Evolutionary conservation across 2,329 filamentous ascomycete species (phyloP), one percentile per base, ranked within the genome.

Genomic region (Beauveria sp.): DNA sequence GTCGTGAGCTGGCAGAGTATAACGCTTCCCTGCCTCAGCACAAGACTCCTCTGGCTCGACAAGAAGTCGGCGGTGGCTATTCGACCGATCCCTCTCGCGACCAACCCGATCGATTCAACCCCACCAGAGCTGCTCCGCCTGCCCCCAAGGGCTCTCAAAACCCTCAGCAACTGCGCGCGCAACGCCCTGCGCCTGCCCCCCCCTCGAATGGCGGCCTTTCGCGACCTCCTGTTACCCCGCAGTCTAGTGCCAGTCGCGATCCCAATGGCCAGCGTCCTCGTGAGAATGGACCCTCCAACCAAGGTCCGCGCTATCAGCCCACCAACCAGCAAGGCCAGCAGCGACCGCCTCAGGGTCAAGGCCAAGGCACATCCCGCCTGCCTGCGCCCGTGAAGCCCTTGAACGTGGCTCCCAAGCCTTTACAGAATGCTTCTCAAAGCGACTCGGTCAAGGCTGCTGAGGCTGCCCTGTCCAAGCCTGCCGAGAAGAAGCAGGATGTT

Each of bases 391-490:
- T 92, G 62, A 93, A 93, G 75, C 90, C 90, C 40, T 81, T 93
- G 61, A 93, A 93, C 69, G 88, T 93, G 63, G 85, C 84, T 12
- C 80, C 84, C 63, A 92, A 92, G 76, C 83, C 84, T 64, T 70
- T 70, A 62, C 76, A 77, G 65, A 68, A 73, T 43, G 71, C 80
- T 67, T 69, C 79, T 71, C 82, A 78, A 68, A 78, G 66, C 62
- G 90, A 95, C 70, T 83, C 88, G 34, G 86, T 96, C 67, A 96
- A 95, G 78, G 90, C 93, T 69, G 93, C 93, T 4, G 93, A 98
- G 74, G 88, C 89, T 59, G 92, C 92, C 10, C 83, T 98, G 61
- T 93, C 90, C 18, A 88, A 93, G 69, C 95, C 96, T 76, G 88
- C 90, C 50, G 87, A 92, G 69, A 87, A 90, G 64, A 87, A 90